Conservation (phyloP, 306 rosid genomes). For the Betula pendula region DNA sequence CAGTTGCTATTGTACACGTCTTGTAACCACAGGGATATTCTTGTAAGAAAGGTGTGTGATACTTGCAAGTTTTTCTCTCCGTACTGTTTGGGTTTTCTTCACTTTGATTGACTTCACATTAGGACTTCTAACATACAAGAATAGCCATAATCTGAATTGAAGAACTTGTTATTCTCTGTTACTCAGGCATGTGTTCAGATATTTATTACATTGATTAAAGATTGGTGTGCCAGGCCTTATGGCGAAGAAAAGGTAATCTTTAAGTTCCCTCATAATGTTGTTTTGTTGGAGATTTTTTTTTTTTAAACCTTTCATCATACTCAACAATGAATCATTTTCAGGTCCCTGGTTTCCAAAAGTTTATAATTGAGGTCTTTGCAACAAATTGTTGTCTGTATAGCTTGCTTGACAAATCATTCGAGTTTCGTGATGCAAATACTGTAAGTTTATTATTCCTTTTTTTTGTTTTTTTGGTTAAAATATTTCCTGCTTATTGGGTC, state of each 20-base stretch:
- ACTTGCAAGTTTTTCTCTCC: conserved; percentile 16
- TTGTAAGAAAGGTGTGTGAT: conserved; percentile 75
- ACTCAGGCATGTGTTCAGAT: conserved; percentile 89
- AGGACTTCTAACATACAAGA: conserved; percentile 13
- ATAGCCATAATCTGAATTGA: not conserved
- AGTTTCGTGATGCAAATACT: conserved; percentile 88
- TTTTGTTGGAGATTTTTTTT: conserved; percentile 8
- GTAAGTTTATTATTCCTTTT: conserved; percentile 56
- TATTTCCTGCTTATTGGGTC: not conserved
- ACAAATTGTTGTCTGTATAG: conserved; percentile 90
- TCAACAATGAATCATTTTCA: conserved; percentile 34
- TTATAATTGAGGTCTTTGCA: conserved; percentile 78
- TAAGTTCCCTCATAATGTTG: conserved; percentile 7
- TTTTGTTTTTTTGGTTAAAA: conserved; percentile 11
- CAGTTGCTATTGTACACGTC: conserved; percentile 78
- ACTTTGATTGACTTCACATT: not conserved
- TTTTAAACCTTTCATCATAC: not conserved
- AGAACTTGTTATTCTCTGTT: conserved; percentile 24
- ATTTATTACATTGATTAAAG: conserved; percentile 78
- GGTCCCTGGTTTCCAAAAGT: conserved; percentile 94
- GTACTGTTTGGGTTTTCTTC: conserved; percentile 5
- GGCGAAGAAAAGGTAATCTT: conserved; percentile 75
- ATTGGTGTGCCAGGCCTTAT: conserved; percentile 77
- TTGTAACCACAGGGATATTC: conserved; percentile 85
- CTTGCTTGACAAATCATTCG: conserved; percentile 86